Conservation (phyloP, 345 rosid species). For the Heritiera littoralis region DNA sequence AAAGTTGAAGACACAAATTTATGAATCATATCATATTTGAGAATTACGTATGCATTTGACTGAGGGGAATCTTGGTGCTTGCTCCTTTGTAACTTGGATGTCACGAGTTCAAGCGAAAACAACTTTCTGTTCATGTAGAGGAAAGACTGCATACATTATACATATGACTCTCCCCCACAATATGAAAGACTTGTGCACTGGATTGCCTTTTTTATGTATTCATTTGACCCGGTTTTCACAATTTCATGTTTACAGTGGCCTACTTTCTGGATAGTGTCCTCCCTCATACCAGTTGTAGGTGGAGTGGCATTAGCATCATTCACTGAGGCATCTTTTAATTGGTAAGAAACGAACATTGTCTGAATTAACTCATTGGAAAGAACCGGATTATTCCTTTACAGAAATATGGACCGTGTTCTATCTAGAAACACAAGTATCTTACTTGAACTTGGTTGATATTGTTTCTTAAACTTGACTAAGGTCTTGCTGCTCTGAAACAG, state of each 20-base stretch:
- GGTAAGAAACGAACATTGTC: constrained; percentile 41
- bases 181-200: no score
- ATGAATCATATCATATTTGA: neutral
- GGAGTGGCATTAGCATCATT: constrained; percentile 91
- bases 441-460: neutral
- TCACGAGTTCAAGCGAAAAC: no score
- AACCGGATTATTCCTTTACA: neutral
- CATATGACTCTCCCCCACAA: no score
- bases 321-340: constrained; percentile 78
- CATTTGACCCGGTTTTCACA: neutral
- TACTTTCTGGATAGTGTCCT: constrained; percentile 52
- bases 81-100: no score
- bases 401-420: neutral
- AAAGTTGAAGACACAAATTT: neutral
- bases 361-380: neutral
- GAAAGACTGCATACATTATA: no score
- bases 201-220: neutral
- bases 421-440: neutral
- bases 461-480: constrained; percentile 2
- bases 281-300: constrained; percentile 71
- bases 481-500: constrained; percentile 39
- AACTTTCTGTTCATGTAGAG: no score
- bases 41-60: neutral
- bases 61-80: no score
- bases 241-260: constrained; percentile 53